Base-by-base conservation (phyloP, 1,139 yeast species). In the Geotrichum klebahnii region DNA sequence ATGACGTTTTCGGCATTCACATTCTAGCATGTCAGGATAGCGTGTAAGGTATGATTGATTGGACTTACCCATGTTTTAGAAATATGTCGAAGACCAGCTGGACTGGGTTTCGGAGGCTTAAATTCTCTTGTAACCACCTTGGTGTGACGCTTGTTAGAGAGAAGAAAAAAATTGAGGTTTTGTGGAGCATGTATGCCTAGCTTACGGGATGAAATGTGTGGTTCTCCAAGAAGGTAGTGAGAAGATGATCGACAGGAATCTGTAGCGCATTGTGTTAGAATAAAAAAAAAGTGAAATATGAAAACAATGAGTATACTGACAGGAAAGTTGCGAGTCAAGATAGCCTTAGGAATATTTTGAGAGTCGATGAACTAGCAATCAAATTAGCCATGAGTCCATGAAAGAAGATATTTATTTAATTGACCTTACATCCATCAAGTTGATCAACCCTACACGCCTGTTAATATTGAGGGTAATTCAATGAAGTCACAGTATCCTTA, bases 51-150 rank as follows among this genome's bases (percentile, higher is more conserved):
- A 6, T 33, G 5, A 9, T 22, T 3, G 14, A 19, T 33, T 26
- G 29, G 23, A 40, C 54, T 32, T 46, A 57, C 62, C 79, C 82
- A 76, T 3, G 60, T 52, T 16, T 67, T 55, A 2, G 81, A 75
- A 20, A 81, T 80, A 55, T 79, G 77, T 16, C 76, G 62, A 34
- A 81, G 62, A 1, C 86, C 84, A 38, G 75, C 76, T 0, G 85
- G 84, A 14, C 77, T 71, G 1, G 87, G 87, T 59, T 81, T 81
- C 9, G 86, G 78, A 0, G 86, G 86, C 47, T 70, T 65, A 61
- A 81, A 81, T 19, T 77, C 80, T 33, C 87, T 72, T 0, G 86
- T 81, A 2, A 81, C 61, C 1, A 69, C 54, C 61, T 57, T 19
- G 10, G 22, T 16, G 12, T n/a, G n/a, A 9, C 3, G 44, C 17